phyloP scores from a whole-genome alignment of 1,284 basidiomycete species.

The Trichosporon ovoides region DNA sequence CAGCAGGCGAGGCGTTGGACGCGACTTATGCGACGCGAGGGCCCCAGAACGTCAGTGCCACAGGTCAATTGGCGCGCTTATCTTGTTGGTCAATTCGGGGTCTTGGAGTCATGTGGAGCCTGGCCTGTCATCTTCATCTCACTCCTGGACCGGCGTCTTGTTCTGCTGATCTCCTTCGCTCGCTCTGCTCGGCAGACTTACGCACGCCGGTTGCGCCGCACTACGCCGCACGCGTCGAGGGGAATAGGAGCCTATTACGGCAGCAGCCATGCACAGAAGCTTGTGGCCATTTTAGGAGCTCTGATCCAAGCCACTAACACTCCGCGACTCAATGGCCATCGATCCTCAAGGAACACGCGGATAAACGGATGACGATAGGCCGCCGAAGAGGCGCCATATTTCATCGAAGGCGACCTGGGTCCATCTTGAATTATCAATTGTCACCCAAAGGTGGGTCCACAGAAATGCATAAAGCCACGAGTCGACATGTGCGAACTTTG shows the following conservation, averaged over 20 bases:
- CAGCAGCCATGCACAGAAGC: too few species aligned
- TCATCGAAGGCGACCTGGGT: neutral
- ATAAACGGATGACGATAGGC: too few species aligned
- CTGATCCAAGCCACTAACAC: too few species aligned
- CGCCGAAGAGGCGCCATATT: too few species aligned
- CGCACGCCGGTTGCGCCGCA: too few species aligned
- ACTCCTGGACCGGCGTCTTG: neutral
- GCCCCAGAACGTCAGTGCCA: conserved; percentile 4
- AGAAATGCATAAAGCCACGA: neutral
- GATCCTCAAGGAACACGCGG: too few species aligned
- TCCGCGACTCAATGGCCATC: too few species aligned
- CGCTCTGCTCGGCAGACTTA: too few species aligned
- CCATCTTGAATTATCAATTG: neutral
- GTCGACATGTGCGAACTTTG: conserved; percentile 2
- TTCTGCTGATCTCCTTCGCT: neutral
- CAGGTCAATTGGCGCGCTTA: neutral
- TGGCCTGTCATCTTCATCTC: neutral
- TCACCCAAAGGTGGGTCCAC: neutral
- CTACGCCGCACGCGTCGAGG: too few species aligned
- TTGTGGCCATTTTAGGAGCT: too few species aligned
- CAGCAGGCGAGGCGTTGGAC: too few species aligned
- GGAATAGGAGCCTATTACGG: too few species aligned
- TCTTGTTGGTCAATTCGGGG: neutral
- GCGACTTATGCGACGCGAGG: neutral
- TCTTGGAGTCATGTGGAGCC: neutral